Percentiles rank a stretch among this genome's conserved stretches.
Conservation (phyloP, 2,329 filamentous ascomycete species). For the Rhynchosporium secalis region DNA sequence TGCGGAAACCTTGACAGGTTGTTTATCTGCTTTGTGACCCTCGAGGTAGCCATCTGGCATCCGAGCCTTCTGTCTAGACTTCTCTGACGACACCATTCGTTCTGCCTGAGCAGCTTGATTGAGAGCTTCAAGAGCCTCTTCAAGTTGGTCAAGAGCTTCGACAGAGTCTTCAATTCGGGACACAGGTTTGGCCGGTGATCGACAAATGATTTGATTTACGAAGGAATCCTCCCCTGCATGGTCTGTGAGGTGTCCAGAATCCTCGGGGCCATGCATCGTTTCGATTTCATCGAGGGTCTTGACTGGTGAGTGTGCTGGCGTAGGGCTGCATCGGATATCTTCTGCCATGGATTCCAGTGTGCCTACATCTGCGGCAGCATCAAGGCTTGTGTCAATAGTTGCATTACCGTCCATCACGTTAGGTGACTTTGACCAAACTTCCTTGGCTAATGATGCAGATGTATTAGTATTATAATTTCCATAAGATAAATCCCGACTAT, state of each 20-base stretch:
- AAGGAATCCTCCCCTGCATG: constrained; percentile 39
- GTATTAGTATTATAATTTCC: constrained; percentile 26
- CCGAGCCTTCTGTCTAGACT: constrained; percentile 17
- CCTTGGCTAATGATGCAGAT: constrained; percentile 33
- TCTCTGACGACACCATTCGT: constrained; percentile 30
- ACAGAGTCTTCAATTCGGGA: constrained; percentile 63
- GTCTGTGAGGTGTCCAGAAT: constrained; percentile 13
- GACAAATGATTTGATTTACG: constrained; percentile 42
- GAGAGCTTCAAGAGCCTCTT: constrained; percentile 57
- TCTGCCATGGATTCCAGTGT: neutral
- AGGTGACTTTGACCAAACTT: constrained; percentile 22
- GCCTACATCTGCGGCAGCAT: neutral
- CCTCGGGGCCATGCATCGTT: constrained; percentile 20
- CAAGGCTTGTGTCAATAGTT: neutral
- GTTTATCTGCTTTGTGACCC: neutral
- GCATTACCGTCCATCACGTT: constrained; percentile 1
- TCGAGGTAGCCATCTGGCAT: constrained; percentile 2
- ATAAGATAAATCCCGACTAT: constrained; percentile 12
- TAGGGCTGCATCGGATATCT: constrained; percentile 2
- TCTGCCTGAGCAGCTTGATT: constrained; percentile 34
- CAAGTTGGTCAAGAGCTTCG: constrained; percentile 60
- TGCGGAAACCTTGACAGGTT: neutral
- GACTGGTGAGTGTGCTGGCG: constrained; percentile 21
- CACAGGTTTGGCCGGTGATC: constrained; percentile 42
- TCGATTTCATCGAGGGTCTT: constrained; percentile 38